Base-by-base conservation (phyloP, 176 grass and related monocot genomes). In the Metroxylon sagu region DNA sequence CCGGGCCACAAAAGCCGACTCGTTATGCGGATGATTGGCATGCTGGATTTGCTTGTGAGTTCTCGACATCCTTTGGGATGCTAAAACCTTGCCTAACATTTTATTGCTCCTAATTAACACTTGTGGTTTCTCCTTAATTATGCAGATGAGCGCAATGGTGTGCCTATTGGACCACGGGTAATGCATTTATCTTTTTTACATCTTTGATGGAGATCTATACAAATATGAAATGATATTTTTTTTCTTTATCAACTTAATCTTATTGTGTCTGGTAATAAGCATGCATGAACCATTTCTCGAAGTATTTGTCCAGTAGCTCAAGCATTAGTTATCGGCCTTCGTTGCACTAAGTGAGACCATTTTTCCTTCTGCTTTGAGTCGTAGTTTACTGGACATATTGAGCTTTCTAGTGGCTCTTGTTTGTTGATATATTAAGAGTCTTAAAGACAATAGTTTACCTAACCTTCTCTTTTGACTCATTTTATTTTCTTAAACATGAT, bases 91-190 rank as follows among this genome's bases (percentile, higher is more conserved):
- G 31, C 8, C 3, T 43, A 14, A 14, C 35, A 43, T 43, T 43
- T 0, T 14, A 14, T 43, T 2, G 14, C 60, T 10, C 4, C 43
- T 53, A 48, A 4, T 49, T 60, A 48, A 30, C 67, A 59, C 28
- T 14, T 73, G 2, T 21, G 71, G 19, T 48, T 5, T 23, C 59
- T 69, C 50, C 4, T 43, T 66, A 52, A 81, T 61, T 54, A 26
- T 80, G 59, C 58, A 89, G 85, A 77, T 71, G 80, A 80, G 29
- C 76, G 77, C 48, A 54, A 81, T 62, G 85, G 85, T 26, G 77
- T 84, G 68, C 72, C 68, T 1, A 84, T 84, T 39, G 80, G 85
- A 67, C 72, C 76, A 26, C 59, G 23, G 80, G 85, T 84, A 86
- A 60, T 70, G 14, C 27, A 60, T 52, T 56, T 48, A 5, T 19